These are phyloP conservation scores for Erythrobasidium yunnanense DNA, from an alignment of 768 basidiomycete genomes.

Conservation along the genomic window DNA sequence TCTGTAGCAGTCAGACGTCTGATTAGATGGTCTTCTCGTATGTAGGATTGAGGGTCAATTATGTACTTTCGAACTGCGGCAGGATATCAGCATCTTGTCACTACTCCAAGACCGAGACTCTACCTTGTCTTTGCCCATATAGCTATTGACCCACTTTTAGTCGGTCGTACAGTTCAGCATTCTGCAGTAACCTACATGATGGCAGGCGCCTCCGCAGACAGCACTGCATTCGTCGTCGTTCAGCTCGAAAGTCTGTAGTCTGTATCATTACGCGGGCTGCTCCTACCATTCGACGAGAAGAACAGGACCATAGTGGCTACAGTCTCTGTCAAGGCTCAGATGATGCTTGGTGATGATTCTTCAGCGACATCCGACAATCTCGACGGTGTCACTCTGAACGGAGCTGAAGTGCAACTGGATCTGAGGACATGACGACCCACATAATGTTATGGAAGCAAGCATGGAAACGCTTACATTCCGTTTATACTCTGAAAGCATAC, in stretches of 20 bases:
- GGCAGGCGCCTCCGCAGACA: slow-evolving; percentile 5
- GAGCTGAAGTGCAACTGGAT: too few species aligned
- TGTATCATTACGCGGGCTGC: too few species aligned
- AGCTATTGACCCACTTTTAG: slow-evolving; percentile 11
- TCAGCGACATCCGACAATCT: too few species aligned
- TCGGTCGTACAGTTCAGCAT: slow-evolving; percentile 9
- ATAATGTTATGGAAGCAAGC: too few species aligned
- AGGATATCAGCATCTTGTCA: not conserved
- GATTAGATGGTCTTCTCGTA: not conserved
- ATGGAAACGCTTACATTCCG: too few species aligned
- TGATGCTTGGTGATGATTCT: too few species aligned
- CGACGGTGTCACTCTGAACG: too few species aligned
- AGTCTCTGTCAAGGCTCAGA: too few species aligned
- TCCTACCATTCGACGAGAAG: slow-evolving; percentile 52
- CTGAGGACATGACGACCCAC: too few species aligned
- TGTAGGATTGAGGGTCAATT: not conserved
- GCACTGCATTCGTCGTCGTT: slow-evolving; percentile 5
- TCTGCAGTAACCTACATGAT: slow-evolving; percentile 16
- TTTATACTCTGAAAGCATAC: too few species aligned
- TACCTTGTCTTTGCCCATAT: slow-evolving; percentile 72
- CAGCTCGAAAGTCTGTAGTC: not conserved
- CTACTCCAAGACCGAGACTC: slow-evolving; percentile 59
- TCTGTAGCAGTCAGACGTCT: slow-evolving; percentile 50
- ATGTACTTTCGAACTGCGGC: slow-evolving; percentile 27
- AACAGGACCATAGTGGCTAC: slow-evolving; percentile 51